Conservation (phyloP, 2,329 filamentous ascomycete species). For the Achaetomium macrosporum region DNA sequence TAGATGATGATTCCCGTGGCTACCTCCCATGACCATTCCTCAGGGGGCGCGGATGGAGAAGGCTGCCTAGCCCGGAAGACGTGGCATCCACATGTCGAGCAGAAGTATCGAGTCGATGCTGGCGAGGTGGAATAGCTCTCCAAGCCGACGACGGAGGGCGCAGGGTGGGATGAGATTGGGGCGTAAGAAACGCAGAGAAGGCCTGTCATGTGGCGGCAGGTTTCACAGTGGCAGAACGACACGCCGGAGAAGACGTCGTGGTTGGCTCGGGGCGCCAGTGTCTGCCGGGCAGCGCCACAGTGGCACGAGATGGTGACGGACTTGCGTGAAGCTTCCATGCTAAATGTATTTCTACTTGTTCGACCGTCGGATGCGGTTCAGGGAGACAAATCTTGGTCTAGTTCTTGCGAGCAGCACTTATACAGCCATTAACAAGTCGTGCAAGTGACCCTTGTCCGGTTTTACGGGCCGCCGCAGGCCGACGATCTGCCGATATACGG, state of each 20-base stretch:
- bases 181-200: constrained; percentile 36
- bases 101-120: constrained; percentile 33
- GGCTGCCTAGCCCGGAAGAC: constrained; percentile 28
- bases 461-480: neutral
- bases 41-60: neutral
- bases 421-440: neutral
- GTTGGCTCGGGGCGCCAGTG: neutral
- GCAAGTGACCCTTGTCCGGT: neutral
- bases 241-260: constrained; percentile 5
- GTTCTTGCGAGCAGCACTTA: neutral
- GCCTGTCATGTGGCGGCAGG: constrained; percentile 30
- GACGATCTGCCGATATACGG: constrained; percentile 1
- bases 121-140: constrained; percentile 12
- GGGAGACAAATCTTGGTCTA: too few relatives aligned
- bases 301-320: constrained; percentile 27
- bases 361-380: too few relatives aligned
- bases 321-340: neutral
- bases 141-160: constrained; percentile 16
- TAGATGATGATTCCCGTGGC: constrained; percentile 34
- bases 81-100: constrained; percentile 37
- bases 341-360: neutral
- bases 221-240: constrained; percentile 26
- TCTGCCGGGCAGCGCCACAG: constrained; percentile 19
- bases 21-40: constrained; percentile 28
- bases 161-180: constrained; percentile 23